Percentiles rank a stretch among this genome's conserved stretches.
phyloP scores from a whole-genome alignment of 257 asterid genomes.

The Prunella vulgaris region DNA sequence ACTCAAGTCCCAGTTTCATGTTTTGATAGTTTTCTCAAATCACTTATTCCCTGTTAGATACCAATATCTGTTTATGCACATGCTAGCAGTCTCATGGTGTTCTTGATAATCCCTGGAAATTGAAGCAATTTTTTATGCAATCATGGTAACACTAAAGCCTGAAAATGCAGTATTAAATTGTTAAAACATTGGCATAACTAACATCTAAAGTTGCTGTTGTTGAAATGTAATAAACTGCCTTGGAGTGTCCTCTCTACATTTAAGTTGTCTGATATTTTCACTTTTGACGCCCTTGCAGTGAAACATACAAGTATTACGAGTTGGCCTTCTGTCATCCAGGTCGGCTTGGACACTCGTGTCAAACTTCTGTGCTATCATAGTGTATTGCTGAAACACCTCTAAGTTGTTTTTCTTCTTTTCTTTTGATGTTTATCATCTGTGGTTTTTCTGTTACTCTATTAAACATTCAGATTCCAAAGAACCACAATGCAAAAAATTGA shows the following conservation, averaged over 20 bases:
- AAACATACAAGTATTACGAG: conserved; percentile 79
- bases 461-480: neutral
- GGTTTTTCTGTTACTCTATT: neutral
- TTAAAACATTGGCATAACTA: neutral
- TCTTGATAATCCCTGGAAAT: neutral
- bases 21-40: neutral
- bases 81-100: neutral
- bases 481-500: neutral
- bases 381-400: conserved; percentile 12
- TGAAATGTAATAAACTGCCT: neutral
- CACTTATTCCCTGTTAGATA: neutral
- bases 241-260: neutral
- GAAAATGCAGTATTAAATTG: neutral
- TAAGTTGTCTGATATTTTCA: conserved; percentile 27
- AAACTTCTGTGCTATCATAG: neutral
- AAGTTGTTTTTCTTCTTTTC: neutral
- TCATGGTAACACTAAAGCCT: neutral
- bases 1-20: neutral
- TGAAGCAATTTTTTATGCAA: neutral
- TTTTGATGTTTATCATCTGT: neutral
- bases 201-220: conserved; percentile 1
- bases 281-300: conserved; percentile 66
- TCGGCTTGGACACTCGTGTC: conserved; percentile 37
- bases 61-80: neutral
- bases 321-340: conserved; percentile 94